A percentile compares a stretch with the other conserved stretches of the same genome.
Conservation (phyloP, 148 eudicot genomes). For the Vaccinium darrowii region DNA sequence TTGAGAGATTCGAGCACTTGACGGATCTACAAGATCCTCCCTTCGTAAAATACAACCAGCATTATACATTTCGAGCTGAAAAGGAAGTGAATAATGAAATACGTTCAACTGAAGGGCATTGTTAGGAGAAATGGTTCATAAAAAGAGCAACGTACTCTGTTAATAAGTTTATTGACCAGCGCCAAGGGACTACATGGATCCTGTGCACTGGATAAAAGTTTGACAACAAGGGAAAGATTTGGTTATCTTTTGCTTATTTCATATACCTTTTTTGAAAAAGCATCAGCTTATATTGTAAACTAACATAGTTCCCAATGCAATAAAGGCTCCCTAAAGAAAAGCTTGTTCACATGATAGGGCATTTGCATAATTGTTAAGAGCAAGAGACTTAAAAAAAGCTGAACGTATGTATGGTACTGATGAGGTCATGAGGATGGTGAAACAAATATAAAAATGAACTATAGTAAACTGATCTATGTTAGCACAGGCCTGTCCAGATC, state of each 20-base stretch:
- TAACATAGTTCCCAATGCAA: too few relatives aligned
- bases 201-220: background rate
- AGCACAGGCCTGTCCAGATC: background rate
- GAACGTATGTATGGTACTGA: background rate
- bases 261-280: background rate
- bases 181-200: background rate
- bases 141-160: background rate
- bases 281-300: background rate
- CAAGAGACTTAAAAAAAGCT: background rate
- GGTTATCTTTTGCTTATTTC: background rate
- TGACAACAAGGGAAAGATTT: background rate
- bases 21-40: slow-evolving; percentile 48
- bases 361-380: background rate
- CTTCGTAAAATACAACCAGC: slow-evolving; percentile 54
- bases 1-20: slow-evolving; percentile 40
- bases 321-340: background rate
- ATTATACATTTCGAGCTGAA: slow-evolving; percentile 77
- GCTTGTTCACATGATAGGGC: background rate
- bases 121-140: background rate
- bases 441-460: background rate
- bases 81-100: background rate
- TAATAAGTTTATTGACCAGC: background rate
- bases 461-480: background rate
- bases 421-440: background rate
- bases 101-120: background rate